Conservation (phyloP, 352 stramenopile genomes). For the Peronospora belbahrii region DNA sequence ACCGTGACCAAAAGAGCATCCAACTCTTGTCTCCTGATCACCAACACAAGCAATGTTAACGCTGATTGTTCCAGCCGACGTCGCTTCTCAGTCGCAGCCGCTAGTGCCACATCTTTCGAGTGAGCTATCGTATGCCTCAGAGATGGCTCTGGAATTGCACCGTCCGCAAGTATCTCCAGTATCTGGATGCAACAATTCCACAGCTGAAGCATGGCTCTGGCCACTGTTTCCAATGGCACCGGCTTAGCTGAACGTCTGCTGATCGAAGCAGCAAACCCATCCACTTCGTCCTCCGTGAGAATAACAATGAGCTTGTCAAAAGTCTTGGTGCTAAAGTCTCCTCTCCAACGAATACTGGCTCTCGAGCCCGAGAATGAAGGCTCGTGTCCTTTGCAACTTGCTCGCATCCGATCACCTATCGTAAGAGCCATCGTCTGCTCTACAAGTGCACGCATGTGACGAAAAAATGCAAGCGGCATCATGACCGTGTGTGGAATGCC, state of each 20-base stretch:
- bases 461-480: constrained; percentile 33
- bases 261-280: constrained; percentile 22
- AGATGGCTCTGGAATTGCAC: constrained; percentile 14
- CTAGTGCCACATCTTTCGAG: constrained; percentile 12
- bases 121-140: constrained; percentile 27
- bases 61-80: constrained; percentile 29
- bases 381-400: constrained; percentile 13
- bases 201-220: constrained; percentile 43
- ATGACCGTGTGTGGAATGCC: constrained; percentile 17
- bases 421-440: constrained; percentile 22
- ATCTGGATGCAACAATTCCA: constrained; percentile 52
- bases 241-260: constrained; percentile 24
- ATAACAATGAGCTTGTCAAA: constrained; percentile 30
- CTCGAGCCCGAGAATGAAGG: constrained; percentile 9
- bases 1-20: constrained; percentile 47
- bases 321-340: constrained; percentile 26
- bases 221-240: constrained; percentile 29
- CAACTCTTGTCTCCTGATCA: constrained; percentile 48
- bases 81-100: constrained; percentile 20
- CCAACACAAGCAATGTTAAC: constrained; percentile 29
- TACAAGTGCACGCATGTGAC: constrained; percentile 23
- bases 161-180: constrained; percentile 29
- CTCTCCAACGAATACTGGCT: constrained; percentile 10
- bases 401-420: constrained; percentile 15
- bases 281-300: constrained; percentile 28